Evolutionary conservation across 371 early-diverging fungal genomes (phyloP).

Genomic region (Mortierella sp.): DNA sequence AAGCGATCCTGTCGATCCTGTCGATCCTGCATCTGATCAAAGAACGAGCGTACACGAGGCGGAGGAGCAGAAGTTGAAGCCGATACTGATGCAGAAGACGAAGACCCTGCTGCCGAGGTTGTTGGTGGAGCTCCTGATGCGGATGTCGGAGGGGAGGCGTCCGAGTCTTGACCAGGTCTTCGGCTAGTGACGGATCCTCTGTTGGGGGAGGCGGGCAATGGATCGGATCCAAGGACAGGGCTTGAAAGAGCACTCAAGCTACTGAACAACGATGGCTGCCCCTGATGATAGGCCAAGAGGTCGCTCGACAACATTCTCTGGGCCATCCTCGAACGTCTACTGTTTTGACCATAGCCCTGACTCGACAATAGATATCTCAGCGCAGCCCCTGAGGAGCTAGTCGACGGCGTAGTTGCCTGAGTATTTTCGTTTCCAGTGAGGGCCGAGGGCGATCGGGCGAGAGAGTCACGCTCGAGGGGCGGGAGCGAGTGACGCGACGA

Average conservation of each 20-base stretch:
- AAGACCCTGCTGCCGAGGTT: not conserved
- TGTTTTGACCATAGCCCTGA: conserved; percentile 16
- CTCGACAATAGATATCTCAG: conserved; percentile 34
- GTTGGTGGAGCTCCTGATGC: not conserved
- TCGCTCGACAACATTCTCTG: conserved; percentile 24
- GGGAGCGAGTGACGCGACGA: conserved; percentile 12
- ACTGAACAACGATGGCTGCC: conserved; percentile 21
- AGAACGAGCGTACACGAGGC: not conserved
- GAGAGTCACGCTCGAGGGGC: conserved; percentile 18
- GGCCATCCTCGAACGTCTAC: conserved; percentile 32
- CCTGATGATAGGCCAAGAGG: conserved; percentile 25
- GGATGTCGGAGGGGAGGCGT: not conserved
- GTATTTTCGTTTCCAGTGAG: conserved; percentile 5
- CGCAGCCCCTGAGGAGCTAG: conserved; percentile 30
- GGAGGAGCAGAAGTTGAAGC: not conserved
- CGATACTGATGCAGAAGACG: not conserved
- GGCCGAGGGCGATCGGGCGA: conserved; percentile 17
- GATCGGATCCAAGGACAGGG: not conserved
- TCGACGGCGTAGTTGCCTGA: not conserved
- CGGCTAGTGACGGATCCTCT: not conserved
- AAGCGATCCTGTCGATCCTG: conserved; percentile 5
- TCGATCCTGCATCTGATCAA: conserved; percentile 5
- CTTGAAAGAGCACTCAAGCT: conserved; percentile 14
- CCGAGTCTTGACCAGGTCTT: not conserved
- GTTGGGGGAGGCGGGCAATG: not conserved